phyloP scores from a whole-genome alignment of 2,329 filamentous ascomycete species.

The Aspergillus neotritici region DNA sequence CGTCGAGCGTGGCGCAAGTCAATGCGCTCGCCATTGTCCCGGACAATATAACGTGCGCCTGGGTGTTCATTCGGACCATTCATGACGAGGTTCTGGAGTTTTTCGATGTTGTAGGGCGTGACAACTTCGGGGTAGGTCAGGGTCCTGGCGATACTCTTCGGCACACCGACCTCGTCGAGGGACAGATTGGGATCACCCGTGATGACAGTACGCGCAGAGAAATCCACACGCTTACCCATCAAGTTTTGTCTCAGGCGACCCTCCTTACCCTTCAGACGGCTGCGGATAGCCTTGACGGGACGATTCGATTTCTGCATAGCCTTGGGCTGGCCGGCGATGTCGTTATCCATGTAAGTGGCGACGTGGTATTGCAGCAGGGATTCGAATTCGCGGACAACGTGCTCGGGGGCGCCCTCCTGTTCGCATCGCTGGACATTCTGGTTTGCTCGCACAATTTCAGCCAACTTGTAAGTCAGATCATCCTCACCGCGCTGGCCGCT shows the following conservation, averaged over 20 bases:
- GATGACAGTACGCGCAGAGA: slow-evolving; percentile 98
- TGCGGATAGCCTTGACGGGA: slow-evolving; percentile 92
- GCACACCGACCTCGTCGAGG: slow-evolving; percentile 94
- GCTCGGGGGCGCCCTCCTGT: slow-evolving; percentile 82
- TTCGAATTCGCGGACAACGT: slow-evolving; percentile 88
- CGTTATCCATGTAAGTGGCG: slow-evolving; percentile 99
- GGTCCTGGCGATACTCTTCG: slow-evolving; percentile 83
- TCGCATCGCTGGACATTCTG: slow-evolving; percentile 88
- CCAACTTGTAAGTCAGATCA: slow-evolving; percentile 98
- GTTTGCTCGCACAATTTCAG: slow-evolving; percentile 97
- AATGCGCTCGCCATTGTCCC: slow-evolving; percentile 87
- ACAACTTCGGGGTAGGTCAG: slow-evolving; percentile 96
- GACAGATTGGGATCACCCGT: slow-evolving; percentile 97
- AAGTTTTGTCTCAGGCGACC: slow-evolving; percentile 95
- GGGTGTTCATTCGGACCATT: slow-evolving; percentile 94
- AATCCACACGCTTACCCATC: slow-evolving; percentile 99
- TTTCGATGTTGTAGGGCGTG: slow-evolving; percentile 94
- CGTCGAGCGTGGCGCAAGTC: slow-evolving; percentile 91
- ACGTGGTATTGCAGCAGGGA: slow-evolving; percentile 93
- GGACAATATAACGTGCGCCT: slow-evolving; percentile 92
- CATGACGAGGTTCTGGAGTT: slow-evolving; percentile 79
- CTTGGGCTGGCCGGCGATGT: slow-evolving; percentile 91
- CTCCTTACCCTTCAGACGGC: slow-evolving; percentile 97
- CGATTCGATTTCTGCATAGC: slow-evolving; percentile 95
- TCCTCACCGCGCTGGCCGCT: slow-evolving; percentile 93